These are phyloP conservation scores for Chloranthus sessilifolius DNA, from an alignment of 164 flowering plant species.

Conservation along the genomic window DNA sequence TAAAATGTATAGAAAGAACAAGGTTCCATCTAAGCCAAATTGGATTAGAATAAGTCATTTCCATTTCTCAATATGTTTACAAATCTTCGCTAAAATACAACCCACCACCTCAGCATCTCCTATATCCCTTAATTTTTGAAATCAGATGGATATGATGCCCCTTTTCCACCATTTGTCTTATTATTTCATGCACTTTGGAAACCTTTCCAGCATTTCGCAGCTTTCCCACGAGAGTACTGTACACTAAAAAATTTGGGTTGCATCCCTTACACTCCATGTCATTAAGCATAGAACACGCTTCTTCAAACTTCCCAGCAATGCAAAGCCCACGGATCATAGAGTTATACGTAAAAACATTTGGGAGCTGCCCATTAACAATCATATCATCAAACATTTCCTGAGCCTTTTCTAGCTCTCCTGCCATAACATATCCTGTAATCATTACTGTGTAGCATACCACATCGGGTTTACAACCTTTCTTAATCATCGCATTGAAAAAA, in stretches of 20 bases:
- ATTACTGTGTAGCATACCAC: constrained; percentile 87
- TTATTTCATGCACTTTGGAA: constrained; percentile 60
- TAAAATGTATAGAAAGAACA: too few species aligned
- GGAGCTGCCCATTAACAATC: constrained; percentile 62
- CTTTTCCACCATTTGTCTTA: constrained; percentile 58
- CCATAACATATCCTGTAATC: constrained; percentile 65
- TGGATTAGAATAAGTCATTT: too few species aligned
- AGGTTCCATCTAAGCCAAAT: too few species aligned
- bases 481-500: constrained; percentile 71
- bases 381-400: constrained; percentile 58
- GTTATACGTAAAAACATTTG: constrained; percentile 85
- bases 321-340: constrained; percentile 95
- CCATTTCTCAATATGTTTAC: too few species aligned
- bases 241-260: constrained; percentile 80
- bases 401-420: constrained; percentile 71
- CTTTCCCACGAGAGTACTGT: constrained; percentile 59
- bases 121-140: constrained; percentile 49
- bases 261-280: constrained; percentile 87
- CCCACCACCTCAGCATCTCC: constrained; percentile 28
- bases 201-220: constrained; percentile 68
- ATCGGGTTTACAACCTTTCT: constrained; percentile 66
- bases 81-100: too few species aligned
- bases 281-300: constrained; percentile 60
- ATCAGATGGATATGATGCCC: constrained; percentile 56
- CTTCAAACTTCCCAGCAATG: constrained; percentile 56